Evolutionary conservation across 1,284 basidiomycete species (phyloP).

Genomic region (Ceratorhiza oryzae-sativae): DNA sequence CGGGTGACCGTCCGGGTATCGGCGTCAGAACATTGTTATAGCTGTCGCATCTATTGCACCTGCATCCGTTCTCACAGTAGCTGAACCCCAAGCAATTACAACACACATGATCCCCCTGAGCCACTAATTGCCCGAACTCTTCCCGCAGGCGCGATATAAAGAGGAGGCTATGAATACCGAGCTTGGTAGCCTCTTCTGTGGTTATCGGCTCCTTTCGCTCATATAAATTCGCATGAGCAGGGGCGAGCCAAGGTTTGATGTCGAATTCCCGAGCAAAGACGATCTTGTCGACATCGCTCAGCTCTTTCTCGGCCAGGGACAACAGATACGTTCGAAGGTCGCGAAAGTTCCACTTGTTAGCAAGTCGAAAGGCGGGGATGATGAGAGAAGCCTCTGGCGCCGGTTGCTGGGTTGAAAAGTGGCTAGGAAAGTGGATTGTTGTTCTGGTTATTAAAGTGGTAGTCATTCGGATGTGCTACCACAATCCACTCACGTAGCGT

Average conservation of each 20-base stretch:
- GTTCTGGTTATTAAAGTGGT: neutral
- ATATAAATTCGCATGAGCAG: conserved; percentile 54
- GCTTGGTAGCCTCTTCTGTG: conserved; percentile 51
- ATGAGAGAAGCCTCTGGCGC: conserved; percentile 3
- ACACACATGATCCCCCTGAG: too few relatives aligned
- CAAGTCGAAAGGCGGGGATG: conserved; percentile 11
- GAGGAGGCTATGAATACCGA: conserved; percentile 47
- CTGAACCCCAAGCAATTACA: too few relatives aligned
- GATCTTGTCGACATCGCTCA: conserved; percentile 52
- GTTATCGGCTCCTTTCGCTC: conserved; percentile 50
- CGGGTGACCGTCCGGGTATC: too few relatives aligned
- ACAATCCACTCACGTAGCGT: conserved; percentile 26
- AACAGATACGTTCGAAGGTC: conserved; percentile 6
- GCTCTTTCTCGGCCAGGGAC: conserved; percentile 1
- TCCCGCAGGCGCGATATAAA: conserved; percentile 34
- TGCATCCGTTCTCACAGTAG: too few relatives aligned
- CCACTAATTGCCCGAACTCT: too few relatives aligned
- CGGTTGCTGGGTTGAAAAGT: neutral
- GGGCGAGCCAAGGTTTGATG: conserved; percentile 52
- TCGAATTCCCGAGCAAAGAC: conserved; percentile 53
- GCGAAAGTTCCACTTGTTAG: conserved; percentile 13
- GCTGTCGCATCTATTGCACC: too few relatives aligned
- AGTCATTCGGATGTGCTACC: neutral
- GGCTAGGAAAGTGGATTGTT: neutral
- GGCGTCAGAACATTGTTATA: too few relatives aligned